Evolutionary conservation across 139 green algal species (phyloP), one percentile per base, ranked within the genome.

Genomic region (Tetratostichococcus sp.): DNA sequence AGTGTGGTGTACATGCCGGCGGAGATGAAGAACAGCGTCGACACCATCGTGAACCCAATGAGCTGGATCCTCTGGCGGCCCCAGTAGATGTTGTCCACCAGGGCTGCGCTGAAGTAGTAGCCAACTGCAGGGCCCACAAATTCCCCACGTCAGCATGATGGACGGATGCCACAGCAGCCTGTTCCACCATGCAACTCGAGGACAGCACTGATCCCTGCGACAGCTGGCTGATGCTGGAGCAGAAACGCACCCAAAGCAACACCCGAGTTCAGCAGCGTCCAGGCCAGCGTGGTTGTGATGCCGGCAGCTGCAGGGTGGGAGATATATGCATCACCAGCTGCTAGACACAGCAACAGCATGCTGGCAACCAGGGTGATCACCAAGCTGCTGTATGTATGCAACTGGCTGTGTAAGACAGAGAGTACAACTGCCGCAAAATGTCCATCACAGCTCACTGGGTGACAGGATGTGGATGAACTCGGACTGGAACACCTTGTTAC

Each of bases 401-500:
- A n/a, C n/a, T n/a, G n/a, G n/a, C n/a, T n/a, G n/a, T n/a, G n/a
- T n/a, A n/a, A n/a, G n/a, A n/a, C n/a, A n/a, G n/a, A n/a, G n/a
- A n/a, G n/a, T n/a, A n/a, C n/a, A n/a, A n/a, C n/a, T n/a, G n/a
- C n/a, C n/a, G n/a, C n/a, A n/a, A n/a, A n/a, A n/a, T n/a, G n/a
- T n/a, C n/a, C n/a, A n/a, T n/a, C n/a, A n/a, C n/a, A n/a, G n/a
- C 69, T 35, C 72, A 65, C 43, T 67, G 5, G 82, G 82, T 69
- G 77, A 84, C 50, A 87, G 75, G 31, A 85, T 74, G 1, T 67
- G 33, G 21, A 93, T 87, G 81, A 93, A 92, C 0, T 76, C 35
- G 30, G 42, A 74, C 73, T 93, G 84, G 76, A 89, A 87, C 2
- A 94, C 78, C 79, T 92, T 93, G 80, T 89, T 89, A 33, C 87